Evolutionary conservation across 2,329 filamentous ascomycete genomes (phyloP).

Genomic region (Madurella fahalii): DNA sequence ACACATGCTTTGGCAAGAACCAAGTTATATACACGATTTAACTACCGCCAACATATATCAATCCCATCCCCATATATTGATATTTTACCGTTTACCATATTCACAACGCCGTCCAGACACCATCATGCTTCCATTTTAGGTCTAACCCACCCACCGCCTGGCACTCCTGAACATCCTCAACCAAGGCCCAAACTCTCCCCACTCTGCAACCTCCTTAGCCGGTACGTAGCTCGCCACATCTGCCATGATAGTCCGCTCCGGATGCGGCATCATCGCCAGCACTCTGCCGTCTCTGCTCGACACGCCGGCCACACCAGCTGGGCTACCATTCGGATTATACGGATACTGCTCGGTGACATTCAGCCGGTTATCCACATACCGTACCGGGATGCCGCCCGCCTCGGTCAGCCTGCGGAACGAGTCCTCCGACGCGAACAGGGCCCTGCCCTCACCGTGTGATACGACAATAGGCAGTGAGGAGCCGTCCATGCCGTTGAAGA

Average conservation of each 20-base stretch:
- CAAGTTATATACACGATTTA: not conserved
- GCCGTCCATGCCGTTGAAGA: slow-evolving; percentile 83
- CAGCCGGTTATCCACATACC: slow-evolving; percentile 80
- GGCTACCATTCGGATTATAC: slow-evolving; percentile 82
- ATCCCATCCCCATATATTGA: not conserved
- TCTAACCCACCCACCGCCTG: slow-evolving; percentile 74
- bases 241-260: slow-evolving; percentile 80
- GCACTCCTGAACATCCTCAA: slow-evolving; percentile 81
- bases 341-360: slow-evolving; percentile 78
- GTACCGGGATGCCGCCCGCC: slow-evolving; percentile 68
- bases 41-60: not conserved
- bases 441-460: slow-evolving; percentile 87
- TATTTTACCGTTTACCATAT: not conserved
- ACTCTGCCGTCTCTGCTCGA: slow-evolving; percentile 74
- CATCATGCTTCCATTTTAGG: not conserved
- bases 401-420: slow-evolving; percentile 54
- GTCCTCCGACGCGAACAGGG: slow-evolving; percentile 58
- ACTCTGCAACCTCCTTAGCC: slow-evolving; percentile 51
- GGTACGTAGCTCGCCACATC: slow-evolving; percentile 75
- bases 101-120: slow-evolving; percentile 1
- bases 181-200: slow-evolving; percentile 84
- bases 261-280: slow-evolving; percentile 88
- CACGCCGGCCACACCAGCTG: slow-evolving; percentile 75
- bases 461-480: slow-evolving; percentile 80
- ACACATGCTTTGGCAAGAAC: too few relatives aligned